Base-by-base conservation (phyloP, 2,329 filamentous ascomycete genomes). In the Diaporthe citri region DNA sequence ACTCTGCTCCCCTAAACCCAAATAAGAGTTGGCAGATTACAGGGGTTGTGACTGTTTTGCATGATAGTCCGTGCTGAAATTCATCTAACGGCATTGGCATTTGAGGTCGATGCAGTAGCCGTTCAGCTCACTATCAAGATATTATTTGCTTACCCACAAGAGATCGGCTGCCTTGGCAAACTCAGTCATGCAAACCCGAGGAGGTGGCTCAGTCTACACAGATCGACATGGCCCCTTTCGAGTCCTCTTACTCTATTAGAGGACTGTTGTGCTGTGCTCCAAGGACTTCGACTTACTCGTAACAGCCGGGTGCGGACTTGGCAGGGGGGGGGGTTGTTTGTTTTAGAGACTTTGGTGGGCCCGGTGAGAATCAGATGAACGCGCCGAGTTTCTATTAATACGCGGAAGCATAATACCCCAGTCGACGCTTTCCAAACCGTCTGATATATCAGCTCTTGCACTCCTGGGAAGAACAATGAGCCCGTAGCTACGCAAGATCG, bases 381-480 rank as follows among this genome's bases (percentile, higher is more conserved):
- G 28, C 20, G 25, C 41, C 28, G 28, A 48, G 28, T 17, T 62
- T 48, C 60, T 66, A 66, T 66, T 48, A 66, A 66, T 66, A 48
- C 20, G 17, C 20, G 10, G 34, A 41, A 9, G 36, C 4, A 25
- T 10, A 20, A 28, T 4, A 60, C 5, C 36, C 57, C 22, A 28
- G 57, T 25, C 10, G 10, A 60, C 1, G 1, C 36, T 17, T 17
- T 60, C 15, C 5, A 5, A 13, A 15, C 8, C 22, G 22, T 41
- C 22, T 15, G 34, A 15, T 39, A 25, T 17, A 41, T 39, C 6
- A 41, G 9, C 36, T 3, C 12, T 13, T 15, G 22, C 13, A 9
- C 12, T 15, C 4, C 12, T 52, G 48, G 22, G 48, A 25, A 25
- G 1, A 15, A 25, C 48, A 25, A 28, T 52, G 48, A 13, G 9